Evolutionary conservation across 2,329 filamentous ascomycete genomes (phyloP), one percentile per base, ranked within the genome.

Genomic region (Shiraia sp.): DNA sequence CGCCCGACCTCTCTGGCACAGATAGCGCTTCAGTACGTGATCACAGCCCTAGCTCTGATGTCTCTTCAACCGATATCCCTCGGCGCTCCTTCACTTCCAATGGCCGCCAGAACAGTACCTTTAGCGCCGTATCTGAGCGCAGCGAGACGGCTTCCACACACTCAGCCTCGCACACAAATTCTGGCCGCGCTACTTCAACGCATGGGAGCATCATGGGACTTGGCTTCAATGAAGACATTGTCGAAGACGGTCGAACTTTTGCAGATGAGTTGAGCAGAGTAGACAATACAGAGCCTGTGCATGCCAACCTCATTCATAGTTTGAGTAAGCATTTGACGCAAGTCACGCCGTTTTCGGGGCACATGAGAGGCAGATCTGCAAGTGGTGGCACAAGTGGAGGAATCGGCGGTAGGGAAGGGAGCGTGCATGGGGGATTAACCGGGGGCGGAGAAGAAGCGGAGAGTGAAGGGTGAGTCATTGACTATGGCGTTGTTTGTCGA

Each of bases 181-280:
- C 51, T 6, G 45, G 44, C 6, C 53, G 49, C 19, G 51, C 51
- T 0, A 55, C 55, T 9, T 55, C 51, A 2, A 57, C 48, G 2
- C 59, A 57, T 14, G 56, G 59, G 10, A 57, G 53, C 27, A 59
- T 63, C 19, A 53, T 66, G 23, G 57, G 49, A 2, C 41, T 56
- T 3, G 52, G 52, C 15, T 45, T 54, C 13, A 49, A 53, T 16
- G 47, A 49, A 4, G 19, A 22, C 4, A 4, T 22, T 22, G 43
- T 63, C 7, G 64, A 63, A 16, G 63, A 66, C 32, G 62, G 61
- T 0, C 49, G 63, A 3, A 53, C 59, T 1, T 70, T 70, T 38
- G 67, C 67, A 2, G 66, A 70, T 28, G 67, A 70, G 37, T 33
- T 69, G 3, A 49, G 36, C 6, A 41, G 65, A 28, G 66, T 69